phyloP scores from a whole-genome alignment of 495 filamentous ascomycete species.

The Paragyromitra xinjiangensis region DNA sequence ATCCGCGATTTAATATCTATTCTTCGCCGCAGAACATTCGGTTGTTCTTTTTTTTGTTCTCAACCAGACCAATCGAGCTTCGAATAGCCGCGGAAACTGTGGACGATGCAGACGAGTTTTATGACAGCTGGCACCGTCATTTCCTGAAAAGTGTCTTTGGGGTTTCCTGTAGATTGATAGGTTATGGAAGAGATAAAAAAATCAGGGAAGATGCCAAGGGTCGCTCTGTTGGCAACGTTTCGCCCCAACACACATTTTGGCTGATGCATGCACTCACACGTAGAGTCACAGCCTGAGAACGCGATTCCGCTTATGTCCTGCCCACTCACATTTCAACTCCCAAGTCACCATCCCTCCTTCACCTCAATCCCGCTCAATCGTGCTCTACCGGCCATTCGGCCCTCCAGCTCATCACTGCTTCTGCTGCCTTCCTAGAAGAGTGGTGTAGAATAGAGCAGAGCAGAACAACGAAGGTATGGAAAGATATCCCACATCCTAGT shows the following conservation, averaged over 20 bases:
- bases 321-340: slow-evolving; percentile 20
- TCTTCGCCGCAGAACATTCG: not conserved
- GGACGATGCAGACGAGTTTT: not conserved
- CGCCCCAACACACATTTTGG: slow-evolving; percentile 9
- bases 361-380: slow-evolving; percentile 13
- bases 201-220: slow-evolving; percentile 44
- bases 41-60: not conserved
- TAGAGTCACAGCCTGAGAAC: not conserved
- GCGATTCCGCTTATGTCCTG: slow-evolving; percentile 1
- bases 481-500: not conserved
- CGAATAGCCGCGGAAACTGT: not conserved
- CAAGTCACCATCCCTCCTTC: slow-evolving; percentile 2
- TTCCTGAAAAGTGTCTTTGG: slow-evolving; percentile 31
- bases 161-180: slow-evolving; percentile 10
- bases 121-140: slow-evolving; percentile 31
- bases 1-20: not conserved
- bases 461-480: slow-evolving; percentile 20
- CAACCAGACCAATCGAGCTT: not conserved
- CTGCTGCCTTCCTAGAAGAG: not conserved
- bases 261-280: slow-evolving; percentile 3
- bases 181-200: not conserved
- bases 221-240: slow-evolving; percentile 12
- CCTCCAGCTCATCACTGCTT: slow-evolving; percentile 29
- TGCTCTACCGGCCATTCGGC: slow-evolving; percentile 15
- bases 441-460: not conserved